Evolutionary conservation across 2,329 filamentous ascomycete genomes (phyloP), one percentile per base, ranked within the genome.

Genomic region (Sarocladiaceae sp.): DNA sequence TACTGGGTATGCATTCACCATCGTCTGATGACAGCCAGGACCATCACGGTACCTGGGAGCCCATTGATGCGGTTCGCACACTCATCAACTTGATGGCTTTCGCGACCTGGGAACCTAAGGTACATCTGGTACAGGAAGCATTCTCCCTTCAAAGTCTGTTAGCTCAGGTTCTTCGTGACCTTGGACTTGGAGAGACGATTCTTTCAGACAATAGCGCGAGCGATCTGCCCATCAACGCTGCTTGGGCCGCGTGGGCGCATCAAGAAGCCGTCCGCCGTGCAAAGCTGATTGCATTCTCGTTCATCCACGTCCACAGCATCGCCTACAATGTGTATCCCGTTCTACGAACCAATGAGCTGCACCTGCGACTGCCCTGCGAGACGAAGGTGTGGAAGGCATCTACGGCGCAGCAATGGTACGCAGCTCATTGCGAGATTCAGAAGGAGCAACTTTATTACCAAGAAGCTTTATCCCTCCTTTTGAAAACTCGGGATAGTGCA

Each of bases 301-400:
- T 66, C 42, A 52, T 65, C 3, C 62, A 66, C 37, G 64, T 57
- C 0, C 62, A 66, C 45, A 65, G 59, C 41, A 58, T 66, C 6
- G 63, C 63, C 2, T 66, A 66, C 47, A 61, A 66, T 18, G 55
- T 62, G 2, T 65, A 64, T 23, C 64, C 64, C 1, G 57, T 58
- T 0, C 50, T 66, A 5, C 56, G 61, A 1, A 65, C 57, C 23
- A 65, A 62, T 33, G 64, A 66, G 47, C 50, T 66, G 1, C 52
- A 56, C 5, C 55, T 66, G 2, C 47, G 62, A 6, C 47, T 66
- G 2, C 63, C 64, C 0, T 65, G 57, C 31, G 58, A 56, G 1
- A 65, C 64, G 3, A 55, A 53, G 3, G 63, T 66, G 44, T 66
- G 64, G 63, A 61, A 61, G 33, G 62, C 64, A 0, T 44, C 51